Percentiles rank a stretch among this genome's conserved stretches.
phyloP scores from a whole-genome alignment of 495 filamentous ascomycete species.

The Cairneyella variabilis region DNA sequence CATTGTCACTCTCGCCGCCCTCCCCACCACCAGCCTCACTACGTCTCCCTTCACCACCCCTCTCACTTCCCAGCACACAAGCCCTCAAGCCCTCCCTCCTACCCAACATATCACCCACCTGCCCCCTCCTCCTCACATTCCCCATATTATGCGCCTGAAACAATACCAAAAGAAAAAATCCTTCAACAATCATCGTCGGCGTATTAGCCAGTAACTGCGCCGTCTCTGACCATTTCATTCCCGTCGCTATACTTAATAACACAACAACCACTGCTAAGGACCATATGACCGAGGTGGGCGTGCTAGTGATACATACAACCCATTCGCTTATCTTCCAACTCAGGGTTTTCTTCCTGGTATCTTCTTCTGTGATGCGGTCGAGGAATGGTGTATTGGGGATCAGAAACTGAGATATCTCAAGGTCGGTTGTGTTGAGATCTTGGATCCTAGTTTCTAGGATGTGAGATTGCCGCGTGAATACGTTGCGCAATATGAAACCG shows the following conservation, averaged over 20 bases:
- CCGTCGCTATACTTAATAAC: constrained; percentile 27
- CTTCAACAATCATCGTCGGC: constrained; percentile 36
- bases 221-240: constrained; percentile 33
- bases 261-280: constrained; percentile 25
- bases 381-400: background rate
- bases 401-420: background rate
- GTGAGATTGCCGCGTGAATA: constrained; percentile 27
- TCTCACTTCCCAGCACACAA: too few relatives aligned
- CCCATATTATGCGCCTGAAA: constrained; percentile 33
- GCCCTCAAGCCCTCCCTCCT: too few relatives aligned
- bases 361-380: background rate
- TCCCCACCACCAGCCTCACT: too few relatives aligned
- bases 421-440: background rate
- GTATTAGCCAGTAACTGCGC: constrained; percentile 37
- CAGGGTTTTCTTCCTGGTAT: background rate
- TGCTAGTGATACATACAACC: background rate
- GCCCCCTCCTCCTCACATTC: constrained; percentile 19
- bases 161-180: constrained; percentile 36
- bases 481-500: constrained; percentile 35
- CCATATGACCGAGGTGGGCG: background rate
- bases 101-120: constrained; percentile 4
- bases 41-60: too few relatives aligned
- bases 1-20: too few relatives aligned
- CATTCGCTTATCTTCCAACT: background rate
- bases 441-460: constrained; percentile 16